Evolutionary conservation across 2,329 filamentous ascomycete species (phyloP), one percentile per base, ranked within the genome.

Genomic region (Juglanconis sp.): DNA sequence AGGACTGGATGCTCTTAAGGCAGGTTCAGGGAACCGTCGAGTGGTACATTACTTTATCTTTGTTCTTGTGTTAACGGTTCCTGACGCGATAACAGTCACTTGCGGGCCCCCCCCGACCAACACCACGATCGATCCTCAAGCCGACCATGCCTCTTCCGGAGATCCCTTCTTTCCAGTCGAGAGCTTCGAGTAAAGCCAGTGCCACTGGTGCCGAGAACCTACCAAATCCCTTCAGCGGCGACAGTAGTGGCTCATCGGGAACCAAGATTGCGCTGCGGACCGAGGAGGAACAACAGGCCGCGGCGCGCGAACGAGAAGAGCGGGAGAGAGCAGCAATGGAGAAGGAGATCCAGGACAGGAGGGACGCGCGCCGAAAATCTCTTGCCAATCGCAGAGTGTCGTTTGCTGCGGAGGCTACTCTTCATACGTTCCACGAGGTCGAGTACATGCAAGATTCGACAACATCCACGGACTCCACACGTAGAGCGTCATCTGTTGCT

Each of bases 401-500:
- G 0, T 99, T 99, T 74, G 95, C 95, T 4, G 95, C 95, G 1
- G 95, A 99, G 76, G 95, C 95, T 11, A 99, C 95, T 3, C 81
- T 99, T 40, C 95, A 99, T 72, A 99, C 95, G 0, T 98, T 96
- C 82, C 93, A 98, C 70, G 93, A 95, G 59, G 86, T 97, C 49
- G 94, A 98, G 70, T 90, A 93, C 64, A 83, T 87, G 71, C 92
- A 93, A 69, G 93, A 97, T 71, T 91, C 91, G 24, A 96, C 92
- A 1, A 90, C 88, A 7, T 89, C 90, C 0, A 89, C 87, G 1
- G 90, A 94, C 65, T 87, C 87, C 10, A 91, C 90, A 11, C 81
- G 91, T 66, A 84, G 90, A 64, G 86, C 87, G 56, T 95, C 92
- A 3, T 85, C 83, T 13, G 72, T 83, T 35, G 78, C 71, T 1